Evolutionary conservation across 2,329 filamentous ascomycete species (phyloP).

Genomic region (Botrytis paeoniae): DNA sequence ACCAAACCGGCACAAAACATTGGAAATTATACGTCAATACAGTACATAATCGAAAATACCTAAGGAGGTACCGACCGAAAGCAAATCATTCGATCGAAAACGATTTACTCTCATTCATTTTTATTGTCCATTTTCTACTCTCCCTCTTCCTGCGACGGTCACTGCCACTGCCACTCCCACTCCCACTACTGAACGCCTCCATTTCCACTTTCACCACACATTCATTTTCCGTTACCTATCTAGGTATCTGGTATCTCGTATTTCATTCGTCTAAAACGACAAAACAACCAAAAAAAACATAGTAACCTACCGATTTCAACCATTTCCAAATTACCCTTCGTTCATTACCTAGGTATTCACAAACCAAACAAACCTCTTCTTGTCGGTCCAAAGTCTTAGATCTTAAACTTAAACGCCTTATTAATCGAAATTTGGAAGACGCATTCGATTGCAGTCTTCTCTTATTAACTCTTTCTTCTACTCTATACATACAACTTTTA

Average conservation of each 20-base stretch:
- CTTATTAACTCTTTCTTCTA: conserved; percentile 13
- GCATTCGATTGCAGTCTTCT: conserved; percentile 36
- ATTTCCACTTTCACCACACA: background rate
- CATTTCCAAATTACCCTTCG: background rate
- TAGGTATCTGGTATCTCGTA: background rate
- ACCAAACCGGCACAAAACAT: conserved; percentile 2
- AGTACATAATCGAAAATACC: background rate
- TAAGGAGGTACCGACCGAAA: background rate
- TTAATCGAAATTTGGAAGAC: conserved; percentile 25
- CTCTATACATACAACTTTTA: background rate
- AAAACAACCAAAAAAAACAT: background rate
- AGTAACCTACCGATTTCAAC: background rate
- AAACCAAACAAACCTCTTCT: conserved; percentile 11
- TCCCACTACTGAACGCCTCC: background rate
- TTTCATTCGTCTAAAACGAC: background rate
- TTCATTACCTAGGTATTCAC: conserved; percentile 2
- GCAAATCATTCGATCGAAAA: background rate
- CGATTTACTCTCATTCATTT: conserved; percentile 5
- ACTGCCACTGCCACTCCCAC: background rate
- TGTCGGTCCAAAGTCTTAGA: background rate
- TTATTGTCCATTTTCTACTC: background rate
- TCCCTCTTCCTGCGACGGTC: background rate
- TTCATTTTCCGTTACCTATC: background rate
- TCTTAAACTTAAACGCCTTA: background rate
- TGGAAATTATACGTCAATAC: background rate